These are phyloP conservation scores for Didymella keratinophila DNA, from an alignment of 2,329 filamentous ascomycete genomes.

Conservation along the genomic window DNA sequence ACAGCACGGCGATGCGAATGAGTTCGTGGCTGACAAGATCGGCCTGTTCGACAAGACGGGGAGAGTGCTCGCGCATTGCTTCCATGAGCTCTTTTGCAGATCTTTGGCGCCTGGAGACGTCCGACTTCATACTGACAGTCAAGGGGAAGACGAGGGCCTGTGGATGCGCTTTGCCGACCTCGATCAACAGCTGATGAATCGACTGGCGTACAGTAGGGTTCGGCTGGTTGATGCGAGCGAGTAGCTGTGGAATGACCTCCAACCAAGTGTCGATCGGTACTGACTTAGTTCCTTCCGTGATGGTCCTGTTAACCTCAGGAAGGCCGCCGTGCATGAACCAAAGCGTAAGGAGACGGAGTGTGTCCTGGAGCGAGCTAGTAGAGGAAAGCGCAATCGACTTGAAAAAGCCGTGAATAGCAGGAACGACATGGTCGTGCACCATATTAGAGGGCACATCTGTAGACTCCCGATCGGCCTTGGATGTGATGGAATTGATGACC, in stretches of 20 bases:
- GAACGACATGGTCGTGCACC: slow-evolving; percentile 87
- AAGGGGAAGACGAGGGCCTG: slow-evolving; percentile 96
- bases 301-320: slow-evolving; percentile 83
- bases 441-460: slow-evolving; percentile 69
- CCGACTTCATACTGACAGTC: slow-evolving; percentile 97
- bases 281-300: slow-evolving; percentile 88
- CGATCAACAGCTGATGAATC: slow-evolving; percentile 89
- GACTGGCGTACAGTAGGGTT: slow-evolving; percentile 87
- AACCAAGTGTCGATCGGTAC: slow-evolving; percentile 99
- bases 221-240: slow-evolving; percentile 96
- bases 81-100: slow-evolving; percentile 97
- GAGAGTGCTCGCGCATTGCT: slow-evolving; percentile 94
- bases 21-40: slow-evolving; percentile 95
- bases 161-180: slow-evolving; percentile 92
- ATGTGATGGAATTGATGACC: slow-evolving; percentile 83
- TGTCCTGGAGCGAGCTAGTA: slow-evolving; percentile 94
- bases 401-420: slow-evolving; percentile 95
- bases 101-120: slow-evolving; percentile 81
- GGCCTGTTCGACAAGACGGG: slow-evolving; percentile 90
- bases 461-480: slow-evolving; percentile 68
- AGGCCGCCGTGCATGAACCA: slow-evolving; percentile 96
- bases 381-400: slow-evolving; percentile 92
- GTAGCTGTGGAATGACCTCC: slow-evolving; percentile 95
- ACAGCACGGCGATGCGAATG: slow-evolving; percentile 94
- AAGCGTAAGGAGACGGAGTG: slow-evolving; percentile 85